Percentiles rank a stretch among this genome's conserved stretches.
Evolutionary conservation across 73 alveolate species (phyloP).

Genomic region (Effrenium voratum): DNA sequence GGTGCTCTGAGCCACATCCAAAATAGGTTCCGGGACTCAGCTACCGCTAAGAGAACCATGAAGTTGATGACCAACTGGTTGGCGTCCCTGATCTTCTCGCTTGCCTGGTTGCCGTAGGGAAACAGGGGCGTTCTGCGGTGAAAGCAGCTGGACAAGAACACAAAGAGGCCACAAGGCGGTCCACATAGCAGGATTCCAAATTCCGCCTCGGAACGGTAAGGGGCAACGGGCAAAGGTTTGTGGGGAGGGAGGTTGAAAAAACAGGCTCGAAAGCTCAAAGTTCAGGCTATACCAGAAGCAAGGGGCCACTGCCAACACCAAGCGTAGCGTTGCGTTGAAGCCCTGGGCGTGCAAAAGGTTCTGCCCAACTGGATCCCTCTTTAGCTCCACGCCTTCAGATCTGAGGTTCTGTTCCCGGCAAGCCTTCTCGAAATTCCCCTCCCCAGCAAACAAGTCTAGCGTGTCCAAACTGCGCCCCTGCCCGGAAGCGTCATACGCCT

Average conservation of each 20-base stretch:
- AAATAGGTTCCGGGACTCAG: neutral
- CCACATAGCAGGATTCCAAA: neutral
- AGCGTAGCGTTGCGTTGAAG: neutral
- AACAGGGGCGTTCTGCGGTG: neutral
- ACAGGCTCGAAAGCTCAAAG: neutral
- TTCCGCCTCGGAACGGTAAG: neutral
- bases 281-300: neutral
- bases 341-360: neutral
- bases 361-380: neutral
- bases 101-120: neutral
- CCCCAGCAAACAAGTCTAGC: neutral
- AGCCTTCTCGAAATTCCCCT: neutral
- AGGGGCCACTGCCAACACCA: neutral
- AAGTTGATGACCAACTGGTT: slow-evolving; percentile 12
- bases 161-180: neutral
- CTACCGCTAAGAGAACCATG: neutral
- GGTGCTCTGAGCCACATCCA: neutral
- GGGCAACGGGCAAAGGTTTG: neutral
- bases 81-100: neutral
- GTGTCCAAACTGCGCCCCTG: neutral
- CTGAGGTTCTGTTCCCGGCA: neutral
- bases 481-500: neutral
- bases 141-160: neutral
- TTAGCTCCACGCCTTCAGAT: neutral
- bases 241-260: neutral